Evolutionary conservation across 306 rosid species (phyloP), one percentile per base, ranked within the genome.

Genomic region (Fagus sylvatica): DNA sequence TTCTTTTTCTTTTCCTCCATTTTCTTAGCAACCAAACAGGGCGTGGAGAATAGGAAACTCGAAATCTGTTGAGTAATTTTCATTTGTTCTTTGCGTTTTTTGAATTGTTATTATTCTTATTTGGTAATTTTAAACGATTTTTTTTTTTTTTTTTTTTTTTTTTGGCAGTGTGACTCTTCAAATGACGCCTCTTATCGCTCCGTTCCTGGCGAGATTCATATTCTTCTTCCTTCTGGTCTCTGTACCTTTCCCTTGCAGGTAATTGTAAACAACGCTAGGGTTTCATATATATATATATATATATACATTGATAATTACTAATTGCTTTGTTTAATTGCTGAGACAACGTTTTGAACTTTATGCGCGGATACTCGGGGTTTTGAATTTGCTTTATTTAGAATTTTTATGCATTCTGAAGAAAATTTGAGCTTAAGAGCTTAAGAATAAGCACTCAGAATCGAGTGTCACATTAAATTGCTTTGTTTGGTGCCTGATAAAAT

Each of bases 121-220:
- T 40, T 6, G 40, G 1, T 17, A 16, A 33, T 3, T 8, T 22
- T 2, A 1, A 3, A 7, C 9, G 2, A 11, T 32, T 32, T 1
- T 33, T 12, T 3, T 61, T 33, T 0, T 17, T 37, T 32, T 22
- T 2, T 43, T 4, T 3, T 48, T 19, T 12, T 74, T 69, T 22
- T 71, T 71, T 71, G 41, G 77, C 77, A 70, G 68, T 81, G 41
- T 40, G 10, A 3, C 17, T 28, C 57, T 53, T 60, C 74, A 33
- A 61, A 81, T 69, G 90, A 55, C 33, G 79, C 53, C 74, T 36
- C 64, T 71, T 70, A 56, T 46, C 11, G 53, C 39, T 84, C 62
- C 66, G n/a, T 10, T 48, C 19, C 34, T 46, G 6, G 41, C 71
- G 56, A 75, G 59, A 43, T 48, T 75, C 57, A 7, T 76, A 15